Evolutionary conservation across 2,329 filamentous ascomycete species (phyloP).

Genomic region (Pseudogymnoascus sp.): DNA sequence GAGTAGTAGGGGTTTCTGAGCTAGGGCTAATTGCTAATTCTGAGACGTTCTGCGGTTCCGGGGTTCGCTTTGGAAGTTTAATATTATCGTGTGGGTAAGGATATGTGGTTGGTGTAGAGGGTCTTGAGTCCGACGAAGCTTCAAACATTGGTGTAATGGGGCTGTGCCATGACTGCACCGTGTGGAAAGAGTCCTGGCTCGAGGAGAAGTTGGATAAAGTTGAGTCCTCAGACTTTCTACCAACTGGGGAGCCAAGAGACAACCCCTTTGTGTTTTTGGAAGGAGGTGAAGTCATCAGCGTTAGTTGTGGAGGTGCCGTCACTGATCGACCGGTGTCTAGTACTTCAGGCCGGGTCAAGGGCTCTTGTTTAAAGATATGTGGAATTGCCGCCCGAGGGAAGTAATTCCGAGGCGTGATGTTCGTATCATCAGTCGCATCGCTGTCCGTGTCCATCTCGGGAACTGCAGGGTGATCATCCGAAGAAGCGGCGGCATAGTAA

Average conservation of each 20-base stretch:
- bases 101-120: constrained; percentile 40
- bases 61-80: constrained; percentile 26
- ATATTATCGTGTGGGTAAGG: constrained; percentile 35
- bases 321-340: constrained; percentile 29
- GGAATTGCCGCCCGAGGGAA: constrained; percentile 25
- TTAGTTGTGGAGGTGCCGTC: constrained; percentile 34
- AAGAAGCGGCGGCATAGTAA: not conserved
- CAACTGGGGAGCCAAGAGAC: not conserved
- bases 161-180: constrained; percentile 43
- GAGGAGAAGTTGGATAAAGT: constrained; percentile 33
- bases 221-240: not conserved
- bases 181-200: constrained; percentile 46
- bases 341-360: constrained; percentile 21
- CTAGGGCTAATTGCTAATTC: constrained; percentile 23
- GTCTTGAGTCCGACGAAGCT: constrained; percentile 54
- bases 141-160: constrained; percentile 35
- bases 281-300: constrained; percentile 34
- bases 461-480: not conserved
- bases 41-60: constrained; percentile 27
- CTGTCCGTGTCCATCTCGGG: constrained; percentile 14
- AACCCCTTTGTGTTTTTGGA: constrained; percentile 24
- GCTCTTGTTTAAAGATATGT: constrained; percentile 23
- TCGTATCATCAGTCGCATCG: constrained; percentile 22
- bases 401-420: constrained; percentile 17
- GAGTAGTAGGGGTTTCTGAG: constrained; percentile 15